Evolutionary conservation across 306 rosid genomes (phyloP).

Genomic region (Pyrus pyrifolia): DNA sequence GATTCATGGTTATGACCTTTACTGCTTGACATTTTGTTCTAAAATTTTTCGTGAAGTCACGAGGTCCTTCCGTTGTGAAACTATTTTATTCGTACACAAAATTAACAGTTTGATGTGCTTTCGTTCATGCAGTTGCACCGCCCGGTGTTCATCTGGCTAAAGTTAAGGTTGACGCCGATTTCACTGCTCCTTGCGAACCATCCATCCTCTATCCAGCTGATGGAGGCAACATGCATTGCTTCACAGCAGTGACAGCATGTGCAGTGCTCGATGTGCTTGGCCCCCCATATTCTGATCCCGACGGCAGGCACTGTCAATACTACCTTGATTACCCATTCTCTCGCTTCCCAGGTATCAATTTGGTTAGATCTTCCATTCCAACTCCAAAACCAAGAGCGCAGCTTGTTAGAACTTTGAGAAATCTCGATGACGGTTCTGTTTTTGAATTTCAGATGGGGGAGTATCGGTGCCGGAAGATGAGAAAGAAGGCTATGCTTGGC

Average conservation of each 20-base stretch:
- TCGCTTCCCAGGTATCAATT: slow-evolving; percentile 48
- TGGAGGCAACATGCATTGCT: slow-evolving; percentile 93
- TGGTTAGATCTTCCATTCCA: background rate
- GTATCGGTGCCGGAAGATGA: slow-evolving; percentile 52
- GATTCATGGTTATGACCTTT: background rate
- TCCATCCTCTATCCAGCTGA: slow-evolving; percentile 82
- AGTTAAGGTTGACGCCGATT: slow-evolving; percentile 64
- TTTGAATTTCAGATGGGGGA: slow-evolving; percentile 45
- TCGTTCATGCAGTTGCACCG: slow-evolving; percentile 32
- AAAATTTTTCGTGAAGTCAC: background rate
- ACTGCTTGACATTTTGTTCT: background rate
- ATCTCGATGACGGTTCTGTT: background rate
- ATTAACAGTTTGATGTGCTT: background rate
- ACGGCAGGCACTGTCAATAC: slow-evolving; percentile 84
- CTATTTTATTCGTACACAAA: background rate
- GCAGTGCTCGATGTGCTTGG: slow-evolving; percentile 95
- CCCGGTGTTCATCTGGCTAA: slow-evolving; percentile 55
- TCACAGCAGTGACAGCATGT: slow-evolving; percentile 92
- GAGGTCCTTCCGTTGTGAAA: background rate
- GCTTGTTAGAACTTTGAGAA: background rate
- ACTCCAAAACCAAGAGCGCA: background rate
- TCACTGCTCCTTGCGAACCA: slow-evolving; percentile 66
- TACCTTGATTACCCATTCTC: slow-evolving; percentile 51
- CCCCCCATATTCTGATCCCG: slow-evolving; percentile 77
- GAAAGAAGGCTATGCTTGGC: slow-evolving; percentile 59